A percentile compares a stretch with the other conserved stretches of the same genome.
Conservation (phyloP, 345 rosid genomes). For the Acer campestre region DNA sequence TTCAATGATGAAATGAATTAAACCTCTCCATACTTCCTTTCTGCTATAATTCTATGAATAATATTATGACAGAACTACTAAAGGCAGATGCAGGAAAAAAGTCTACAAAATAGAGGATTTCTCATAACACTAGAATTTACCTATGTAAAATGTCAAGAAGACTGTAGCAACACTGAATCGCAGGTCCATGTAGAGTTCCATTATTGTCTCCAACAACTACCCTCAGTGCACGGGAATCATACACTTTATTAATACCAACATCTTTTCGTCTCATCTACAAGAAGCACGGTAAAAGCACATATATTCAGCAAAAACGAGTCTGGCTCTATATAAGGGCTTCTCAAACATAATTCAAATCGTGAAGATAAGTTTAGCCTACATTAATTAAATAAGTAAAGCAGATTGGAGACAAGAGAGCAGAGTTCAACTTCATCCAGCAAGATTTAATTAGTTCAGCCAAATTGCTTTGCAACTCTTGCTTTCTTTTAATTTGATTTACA, state of each 20-base stretch:
- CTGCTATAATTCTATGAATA: no score
- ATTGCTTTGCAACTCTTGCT: background rate
- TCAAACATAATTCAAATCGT: background rate
- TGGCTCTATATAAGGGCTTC: background rate
- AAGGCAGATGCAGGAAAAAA: no score
- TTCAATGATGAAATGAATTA: no score
- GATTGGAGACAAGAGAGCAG: background rate
- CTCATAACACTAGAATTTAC: conserved; percentile 28
- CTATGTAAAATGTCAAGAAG: conserved; percentile 67
- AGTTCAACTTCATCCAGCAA: background rate
- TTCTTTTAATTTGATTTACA: background rate
- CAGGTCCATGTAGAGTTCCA: conserved; percentile 72
- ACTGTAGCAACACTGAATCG: conserved; percentile 73
- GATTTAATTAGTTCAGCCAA: background rate
- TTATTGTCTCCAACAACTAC: conserved; percentile 77
- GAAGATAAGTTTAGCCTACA: background rate
- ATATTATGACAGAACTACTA: no score
- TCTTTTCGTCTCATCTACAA: conserved; percentile 76
- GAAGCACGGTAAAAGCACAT: conserved; percentile 5
- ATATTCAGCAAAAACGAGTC: background rate
- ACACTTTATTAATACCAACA: conserved; percentile 57
- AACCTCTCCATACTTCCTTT: no score
- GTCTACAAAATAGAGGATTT: no score
- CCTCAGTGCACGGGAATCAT: conserved; percentile 77
- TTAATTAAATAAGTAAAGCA: background rate